Percentiles rank a stretch among this genome's conserved stretches.
These are phyloP conservation scores for Aspergillus leporis DNA, from an alignment of 495 filamentous ascomycete species.

Conservation along the genomic window DNA sequence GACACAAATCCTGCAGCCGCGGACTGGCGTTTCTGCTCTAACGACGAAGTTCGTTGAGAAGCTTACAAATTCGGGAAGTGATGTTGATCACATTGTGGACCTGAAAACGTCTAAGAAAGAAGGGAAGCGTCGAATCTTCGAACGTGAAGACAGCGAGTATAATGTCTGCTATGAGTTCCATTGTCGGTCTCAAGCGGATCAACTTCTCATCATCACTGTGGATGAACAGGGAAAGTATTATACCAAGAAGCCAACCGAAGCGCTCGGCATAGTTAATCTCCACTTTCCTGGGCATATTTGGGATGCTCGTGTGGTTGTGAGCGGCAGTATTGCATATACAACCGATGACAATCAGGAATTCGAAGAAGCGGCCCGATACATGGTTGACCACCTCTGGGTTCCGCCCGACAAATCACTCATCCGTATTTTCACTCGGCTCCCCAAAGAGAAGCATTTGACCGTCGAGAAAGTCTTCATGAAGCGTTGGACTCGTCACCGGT, in stretches of 20 bases:
- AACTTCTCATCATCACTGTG: constrained; percentile 50
- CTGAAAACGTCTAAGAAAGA: constrained; percentile 27
- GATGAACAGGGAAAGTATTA: constrained; percentile 35
- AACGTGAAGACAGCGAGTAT: constrained; percentile 22
- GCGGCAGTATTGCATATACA: constrained; percentile 15
- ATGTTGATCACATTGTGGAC: constrained; percentile 40
- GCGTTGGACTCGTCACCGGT: constrained; percentile 30
- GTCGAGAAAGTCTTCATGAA: constrained; percentile 37
- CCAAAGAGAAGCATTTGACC: constrained; percentile 15
- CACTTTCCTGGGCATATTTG: constrained; percentile 47
- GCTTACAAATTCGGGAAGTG: constrained; percentile 37
- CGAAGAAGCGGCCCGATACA: constrained; percentile 23
- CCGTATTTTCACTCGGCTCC: constrained; percentile 22
- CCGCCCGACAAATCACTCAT: constrained; percentile 24
- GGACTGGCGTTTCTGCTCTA: constrained; percentile 15
- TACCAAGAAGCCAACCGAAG: constrained; percentile 16
- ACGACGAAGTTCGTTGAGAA: constrained; percentile 30
- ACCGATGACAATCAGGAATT: constrained; percentile 20
- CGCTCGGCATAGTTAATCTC: constrained; percentile 35
- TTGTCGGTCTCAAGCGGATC: constrained; percentile 32
- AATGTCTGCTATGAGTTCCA: constrained; percentile 53
- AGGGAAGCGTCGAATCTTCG: constrained; percentile 32
- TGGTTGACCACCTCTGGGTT: constrained; percentile 35
- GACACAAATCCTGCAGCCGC: constrained; percentile 26
- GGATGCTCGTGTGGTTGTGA: constrained; percentile 43